phyloP scores from a whole-genome alignment of 306 rosid species.

The Oemleria cerasiformis region DNA sequence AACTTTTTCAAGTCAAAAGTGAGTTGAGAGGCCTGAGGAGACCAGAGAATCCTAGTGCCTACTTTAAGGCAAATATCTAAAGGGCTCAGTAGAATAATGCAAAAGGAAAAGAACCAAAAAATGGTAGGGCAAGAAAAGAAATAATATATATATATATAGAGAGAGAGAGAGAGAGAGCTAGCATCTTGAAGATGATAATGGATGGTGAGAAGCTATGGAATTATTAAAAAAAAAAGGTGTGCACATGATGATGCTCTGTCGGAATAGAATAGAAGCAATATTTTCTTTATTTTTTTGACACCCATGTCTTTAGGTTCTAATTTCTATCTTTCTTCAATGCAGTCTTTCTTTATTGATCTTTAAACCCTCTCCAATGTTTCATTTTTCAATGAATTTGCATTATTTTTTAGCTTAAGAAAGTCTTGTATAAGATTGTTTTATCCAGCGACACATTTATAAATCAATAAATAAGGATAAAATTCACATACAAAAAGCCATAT shows the following conservation, averaged over 20 bases:
- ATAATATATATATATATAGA: neutral
- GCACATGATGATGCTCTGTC: conserved; percentile 44
- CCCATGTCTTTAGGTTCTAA: conserved; percentile 14
- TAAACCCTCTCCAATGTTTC: conserved; percentile 1
- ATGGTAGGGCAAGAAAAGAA: conserved; percentile 1
- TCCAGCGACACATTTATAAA: too few species aligned
- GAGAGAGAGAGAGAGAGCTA: conserved; percentile 13
- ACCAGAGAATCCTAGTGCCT: conserved; percentile 44
- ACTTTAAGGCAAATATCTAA: conserved; percentile 28
- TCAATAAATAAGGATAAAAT: too few species aligned
- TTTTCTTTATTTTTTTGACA: conserved; percentile 21
- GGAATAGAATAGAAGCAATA: conserved; percentile 44
- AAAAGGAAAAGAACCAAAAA: conserved; percentile 16
- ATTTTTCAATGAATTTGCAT: neutral
- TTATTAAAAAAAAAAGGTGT: conserved; percentile 22
- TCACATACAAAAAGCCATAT: too few species aligned
- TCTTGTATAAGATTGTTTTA: too few species aligned
- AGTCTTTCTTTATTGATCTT: neutral
- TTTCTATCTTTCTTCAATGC: conserved; percentile 2
- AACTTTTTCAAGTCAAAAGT: conserved; percentile 47
- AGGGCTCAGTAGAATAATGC: conserved; percentile 30
- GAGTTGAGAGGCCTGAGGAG: conserved; percentile 31
- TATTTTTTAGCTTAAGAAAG: neutral
- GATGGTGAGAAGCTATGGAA: conserved; percentile 10
- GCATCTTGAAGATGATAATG: conserved; percentile 19